phyloP scores from a whole-genome alignment of 2,329 filamentous ascomycete species.

The Pyricularia sp. region DNA sequence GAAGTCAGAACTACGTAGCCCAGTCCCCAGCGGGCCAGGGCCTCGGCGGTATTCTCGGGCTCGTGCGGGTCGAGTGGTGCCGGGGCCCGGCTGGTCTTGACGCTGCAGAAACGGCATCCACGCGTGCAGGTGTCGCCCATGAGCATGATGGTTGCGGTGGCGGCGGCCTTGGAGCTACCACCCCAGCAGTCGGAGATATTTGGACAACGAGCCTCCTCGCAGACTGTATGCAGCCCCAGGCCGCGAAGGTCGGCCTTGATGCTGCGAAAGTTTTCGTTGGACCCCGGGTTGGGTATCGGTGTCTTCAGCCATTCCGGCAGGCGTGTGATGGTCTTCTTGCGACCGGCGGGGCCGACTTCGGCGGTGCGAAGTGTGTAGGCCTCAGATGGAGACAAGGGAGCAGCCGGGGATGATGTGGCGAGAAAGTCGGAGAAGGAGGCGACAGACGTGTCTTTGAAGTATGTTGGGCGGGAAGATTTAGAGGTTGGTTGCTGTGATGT shows the following conservation, averaged over 20 bases:
- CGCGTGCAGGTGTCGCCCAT: conserved; percentile 98
- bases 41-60: conserved; percentile 92
- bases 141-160: conserved; percentile 96
- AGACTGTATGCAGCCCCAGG: conserved; percentile 84
- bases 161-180: conserved; percentile 72
- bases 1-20: conserved; percentile 91
- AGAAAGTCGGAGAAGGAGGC: conserved; percentile 48
- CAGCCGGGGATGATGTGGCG: conserved; percentile 22
- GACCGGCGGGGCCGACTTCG: conserved; percentile 49
- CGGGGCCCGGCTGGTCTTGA: conserved; percentile 71
- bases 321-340: conserved; percentile 53
- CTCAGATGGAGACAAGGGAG: conserved; percentile 35
- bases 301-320: conserved; percentile 94
- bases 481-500: conserved; percentile 9
- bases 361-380: conserved; percentile 49
- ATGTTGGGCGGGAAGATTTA: conserved; percentile 27
- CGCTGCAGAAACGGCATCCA: conserved; percentile 91
- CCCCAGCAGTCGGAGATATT: conserved; percentile 99
- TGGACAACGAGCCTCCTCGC: conserved; percentile 91
- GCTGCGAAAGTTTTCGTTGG: conserved; percentile 73
- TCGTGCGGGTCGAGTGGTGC: conserved; percentile 85
- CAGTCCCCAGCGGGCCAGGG: conserved; percentile 79
- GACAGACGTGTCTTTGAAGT: conserved; percentile 46
- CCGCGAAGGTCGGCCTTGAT: conserved; percentile 91
- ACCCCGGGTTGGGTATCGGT: conserved; percentile 58